Evolutionary conservation across 1,284 basidiomycete genomes (phyloP).

Genomic region (Ceratobasidium sp.): DNA sequence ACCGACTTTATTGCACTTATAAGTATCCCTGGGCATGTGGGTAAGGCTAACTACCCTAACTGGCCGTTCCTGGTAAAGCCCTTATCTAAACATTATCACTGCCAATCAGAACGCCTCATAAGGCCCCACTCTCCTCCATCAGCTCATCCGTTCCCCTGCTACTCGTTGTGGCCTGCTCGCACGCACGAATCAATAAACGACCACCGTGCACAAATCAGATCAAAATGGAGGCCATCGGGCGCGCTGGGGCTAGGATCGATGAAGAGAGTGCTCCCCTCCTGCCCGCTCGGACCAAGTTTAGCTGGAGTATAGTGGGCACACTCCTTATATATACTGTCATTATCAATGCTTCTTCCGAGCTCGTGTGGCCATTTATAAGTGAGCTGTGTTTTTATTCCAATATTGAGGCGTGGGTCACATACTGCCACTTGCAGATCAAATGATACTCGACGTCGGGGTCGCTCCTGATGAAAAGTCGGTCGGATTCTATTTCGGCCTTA

Average conservation of each 20-base stretch:
- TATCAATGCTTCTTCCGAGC: constrained; percentile 18
- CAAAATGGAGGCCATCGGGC: background rate
- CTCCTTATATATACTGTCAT: constrained; percentile 3
- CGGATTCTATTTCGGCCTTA: constrained; percentile 30
- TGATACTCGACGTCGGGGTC: constrained; percentile 24
- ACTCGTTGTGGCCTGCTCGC: background rate
- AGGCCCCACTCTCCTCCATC: no score
- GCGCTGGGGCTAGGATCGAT: background rate
- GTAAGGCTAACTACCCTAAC: no score
- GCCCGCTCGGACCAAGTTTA: background rate
- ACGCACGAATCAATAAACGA: no score
- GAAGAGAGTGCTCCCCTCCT: constrained; percentile 6
- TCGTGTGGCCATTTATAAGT: constrained; percentile 37
- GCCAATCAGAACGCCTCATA: background rate
- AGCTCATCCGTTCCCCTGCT: no score
- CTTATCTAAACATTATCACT: background rate
- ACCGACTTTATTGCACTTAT: no score
- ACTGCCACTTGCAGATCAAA: constrained; percentile 6
- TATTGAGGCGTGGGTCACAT: background rate
- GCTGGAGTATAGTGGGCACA: constrained; percentile 9
- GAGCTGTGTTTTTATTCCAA: background rate
- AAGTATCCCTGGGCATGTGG: no score
- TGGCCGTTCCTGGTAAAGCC: background rate
- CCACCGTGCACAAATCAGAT: no score
- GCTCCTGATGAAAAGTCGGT: constrained; percentile 23